These are phyloP conservation scores for Geranomyces michiganensis DNA, from an alignment of 192 early-diverging fungal species.

Conservation along the genomic window DNA sequence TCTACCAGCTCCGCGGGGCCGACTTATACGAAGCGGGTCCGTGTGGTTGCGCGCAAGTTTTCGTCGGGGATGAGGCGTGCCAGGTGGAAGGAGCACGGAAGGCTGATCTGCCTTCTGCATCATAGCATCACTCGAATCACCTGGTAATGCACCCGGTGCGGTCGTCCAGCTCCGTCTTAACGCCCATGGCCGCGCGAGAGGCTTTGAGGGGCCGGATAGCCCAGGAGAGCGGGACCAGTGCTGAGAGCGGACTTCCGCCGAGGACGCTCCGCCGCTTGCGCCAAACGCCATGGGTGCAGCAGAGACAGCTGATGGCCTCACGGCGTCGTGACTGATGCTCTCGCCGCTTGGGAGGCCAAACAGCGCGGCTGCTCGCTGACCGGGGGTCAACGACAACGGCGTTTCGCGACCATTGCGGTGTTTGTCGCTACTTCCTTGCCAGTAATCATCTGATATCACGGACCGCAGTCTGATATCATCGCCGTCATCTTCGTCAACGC, in stretches of 20 bases:
- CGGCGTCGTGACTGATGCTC: not conserved
- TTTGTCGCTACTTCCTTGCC: not conserved
- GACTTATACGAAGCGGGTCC: not conserved
- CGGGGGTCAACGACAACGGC: not conserved
- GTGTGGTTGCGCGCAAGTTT: constrained; percentile 21
- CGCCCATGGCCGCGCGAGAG: not conserved
- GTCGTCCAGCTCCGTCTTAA: not conserved
- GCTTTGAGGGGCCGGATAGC: not conserved
- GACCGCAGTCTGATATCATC: not conserved
- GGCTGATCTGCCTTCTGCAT: not conserved
- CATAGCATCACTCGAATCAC: not conserved
- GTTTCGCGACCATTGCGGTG: not conserved
- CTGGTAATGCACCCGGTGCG: not conserved
- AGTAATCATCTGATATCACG: too few relatives aligned
- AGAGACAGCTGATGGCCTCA: not conserved
- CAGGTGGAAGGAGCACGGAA: not conserved
- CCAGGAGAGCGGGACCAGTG: constrained; percentile 5
- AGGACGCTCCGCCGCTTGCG: not conserved
- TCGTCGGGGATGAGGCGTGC: constrained; percentile 29
- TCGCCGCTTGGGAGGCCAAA: not conserved
- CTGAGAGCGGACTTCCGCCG: not conserved
- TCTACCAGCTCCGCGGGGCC: not conserved
- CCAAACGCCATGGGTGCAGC: constrained; percentile 11
- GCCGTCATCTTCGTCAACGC: not conserved
- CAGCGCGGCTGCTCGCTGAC: constrained; percentile 27